Evolutionary conservation across 2,329 filamentous ascomycete species (phyloP), one percentile per base, ranked within the genome.

Genomic region (Pezicula radicicola): DNA sequence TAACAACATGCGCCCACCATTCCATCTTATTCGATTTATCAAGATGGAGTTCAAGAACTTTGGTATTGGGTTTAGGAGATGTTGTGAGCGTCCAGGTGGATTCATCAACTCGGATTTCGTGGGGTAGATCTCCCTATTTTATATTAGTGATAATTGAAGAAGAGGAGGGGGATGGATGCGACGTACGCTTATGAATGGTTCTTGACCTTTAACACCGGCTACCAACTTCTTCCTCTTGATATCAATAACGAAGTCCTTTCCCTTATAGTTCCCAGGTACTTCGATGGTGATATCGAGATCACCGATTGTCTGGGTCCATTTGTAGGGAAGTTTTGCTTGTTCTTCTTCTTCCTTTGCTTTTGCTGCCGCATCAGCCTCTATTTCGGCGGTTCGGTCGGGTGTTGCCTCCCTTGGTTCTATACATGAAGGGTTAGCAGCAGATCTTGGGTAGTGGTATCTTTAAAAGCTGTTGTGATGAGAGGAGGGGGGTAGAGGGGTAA

Each of bases 11-110:
- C 30, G 90, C 75, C 94, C 94, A 99, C 94, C 94, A 99, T 73
- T 97, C 89, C 84, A 95, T 88, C 79, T 97, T 94, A 78, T 97
- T 96, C 60, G 83, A 74, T 74, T 99, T 99, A 77, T 97, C 91
- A 48, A 99, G 87, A 72, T 96, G 91, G 61, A 97, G 83, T 67
- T 87, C 83, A 60, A 97, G 70, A 67, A 91, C 87, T 74, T 95
- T 89, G 61, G 74, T 75, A 21, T 68, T 72, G 44, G 61, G 67
- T 47, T 59, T 75, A 1, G 84, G 70, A 46, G 84, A 83, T 18
- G 87, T 77, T 53, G 88, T 81, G 45, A 99, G 83, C 2, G 93
- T 97, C 94, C 94, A 99, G 54, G 93, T 96, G 49, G 87, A 93
- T 63, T 99, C 94, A 70, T 96, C 92, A 59, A 87, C 78, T 64